Evolutionary conservation across 2,329 filamentous ascomycete genomes (phyloP).

Genomic region (Aspergillus awamori): DNA sequence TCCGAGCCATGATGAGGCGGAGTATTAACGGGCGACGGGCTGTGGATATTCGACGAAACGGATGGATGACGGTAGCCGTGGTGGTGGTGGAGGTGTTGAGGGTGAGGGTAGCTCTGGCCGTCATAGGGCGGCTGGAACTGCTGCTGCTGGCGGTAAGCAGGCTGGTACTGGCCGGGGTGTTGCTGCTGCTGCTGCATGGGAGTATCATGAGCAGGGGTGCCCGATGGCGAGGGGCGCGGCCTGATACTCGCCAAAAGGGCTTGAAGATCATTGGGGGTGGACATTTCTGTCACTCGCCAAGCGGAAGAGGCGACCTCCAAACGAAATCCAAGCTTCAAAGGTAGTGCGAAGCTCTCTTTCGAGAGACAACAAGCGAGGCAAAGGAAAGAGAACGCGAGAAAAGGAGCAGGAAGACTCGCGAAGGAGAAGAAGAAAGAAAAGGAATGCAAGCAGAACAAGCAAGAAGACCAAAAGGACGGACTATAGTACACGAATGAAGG

Average conservation of each 20-base stretch:
- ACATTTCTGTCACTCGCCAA: conserved; percentile 49
- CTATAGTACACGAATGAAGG: conserved; percentile 24
- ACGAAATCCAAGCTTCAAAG: conserved; percentile 29
- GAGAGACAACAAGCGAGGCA: conserved; percentile 25
- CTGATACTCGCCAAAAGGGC: conserved; percentile 51
- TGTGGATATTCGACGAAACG: conserved; percentile 61
- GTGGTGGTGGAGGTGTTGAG: conserved; percentile 30
- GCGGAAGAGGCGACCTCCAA: conserved; percentile 33
- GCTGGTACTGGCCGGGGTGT: conserved; percentile 20
- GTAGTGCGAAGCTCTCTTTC: conserved; percentile 39
- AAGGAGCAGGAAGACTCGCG: conserved; percentile 12
- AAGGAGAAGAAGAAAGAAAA: conserved; percentile 6
- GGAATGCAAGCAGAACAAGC: conserved; percentile 6
- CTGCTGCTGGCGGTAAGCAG: conserved; percentile 3
- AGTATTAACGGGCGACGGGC: conserved; percentile 56
- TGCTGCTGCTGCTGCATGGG: conserved; percentile 32
- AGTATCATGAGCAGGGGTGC: conserved; percentile 34
- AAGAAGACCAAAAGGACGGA: conserved; percentile 15
- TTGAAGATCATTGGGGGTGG: conserved; percentile 50
- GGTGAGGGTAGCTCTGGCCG: conserved; percentile 2
- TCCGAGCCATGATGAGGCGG: conserved; percentile 61
- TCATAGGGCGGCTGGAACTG: conserved; percentile 24
- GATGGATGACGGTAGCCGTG: conserved; percentile 57
- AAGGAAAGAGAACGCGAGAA: conserved; percentile 19
- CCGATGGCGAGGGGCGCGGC: conserved; percentile 42